Conservation (phyloP, 2,329 filamentous ascomycete species). For the Plenodomus tracheiphilus region DNA sequence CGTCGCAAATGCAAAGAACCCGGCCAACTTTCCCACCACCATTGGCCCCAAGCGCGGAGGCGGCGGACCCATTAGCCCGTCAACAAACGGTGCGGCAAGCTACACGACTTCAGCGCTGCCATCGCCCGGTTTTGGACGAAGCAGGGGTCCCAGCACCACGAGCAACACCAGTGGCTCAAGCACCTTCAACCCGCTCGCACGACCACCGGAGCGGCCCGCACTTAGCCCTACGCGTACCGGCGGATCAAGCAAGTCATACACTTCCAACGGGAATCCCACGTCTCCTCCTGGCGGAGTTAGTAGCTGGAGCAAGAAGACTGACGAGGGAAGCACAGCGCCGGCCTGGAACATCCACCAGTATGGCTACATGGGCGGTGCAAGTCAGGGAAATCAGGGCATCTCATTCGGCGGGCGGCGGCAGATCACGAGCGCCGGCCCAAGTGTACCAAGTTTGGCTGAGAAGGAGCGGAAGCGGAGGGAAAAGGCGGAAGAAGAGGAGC, state of each 20-base stretch:
- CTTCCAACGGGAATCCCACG: slow-evolving; percentile 52
- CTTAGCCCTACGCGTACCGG: slow-evolving; percentile 54
- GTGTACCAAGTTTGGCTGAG: slow-evolving; percentile 79
- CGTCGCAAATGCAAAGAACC: slow-evolving; percentile 74
- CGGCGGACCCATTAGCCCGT: slow-evolving; percentile 44
- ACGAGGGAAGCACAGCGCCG: slow-evolving; percentile 79
- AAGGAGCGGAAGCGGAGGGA: slow-evolving; percentile 73
- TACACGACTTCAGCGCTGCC: slow-evolving; percentile 22
- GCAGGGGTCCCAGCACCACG: slow-evolving; percentile 52
- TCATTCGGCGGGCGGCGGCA: slow-evolving; percentile 89
- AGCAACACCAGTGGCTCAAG: slow-evolving; percentile 47
- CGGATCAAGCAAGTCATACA: slow-evolving; percentile 62
- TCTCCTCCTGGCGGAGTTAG: slow-evolving; percentile 64
- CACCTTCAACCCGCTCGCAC: slow-evolving; percentile 50
- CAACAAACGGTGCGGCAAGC: slow-evolving; percentile 31
- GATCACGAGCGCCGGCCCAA: slow-evolving; percentile 81
- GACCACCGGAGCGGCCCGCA: slow-evolving; percentile 36
- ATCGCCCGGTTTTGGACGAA: slow-evolving; percentile 37
- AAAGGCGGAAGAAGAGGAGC: slow-evolving; percentile 59
- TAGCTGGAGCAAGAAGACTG: slow-evolving; percentile 85
- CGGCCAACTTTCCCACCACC: slow-evolving; percentile 70
- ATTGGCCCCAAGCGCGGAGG: slow-evolving; percentile 74
- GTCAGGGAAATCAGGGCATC: slow-evolving; percentile 92
- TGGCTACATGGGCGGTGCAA: slow-evolving; percentile 94
- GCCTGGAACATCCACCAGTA: slow-evolving; percentile 99